A percentile compares a stretch with the other conserved stretches of the same genome.
Evolutionary conservation across 257 asterid genomes (phyloP).

Genomic region (Solanum paucissectum): DNA sequence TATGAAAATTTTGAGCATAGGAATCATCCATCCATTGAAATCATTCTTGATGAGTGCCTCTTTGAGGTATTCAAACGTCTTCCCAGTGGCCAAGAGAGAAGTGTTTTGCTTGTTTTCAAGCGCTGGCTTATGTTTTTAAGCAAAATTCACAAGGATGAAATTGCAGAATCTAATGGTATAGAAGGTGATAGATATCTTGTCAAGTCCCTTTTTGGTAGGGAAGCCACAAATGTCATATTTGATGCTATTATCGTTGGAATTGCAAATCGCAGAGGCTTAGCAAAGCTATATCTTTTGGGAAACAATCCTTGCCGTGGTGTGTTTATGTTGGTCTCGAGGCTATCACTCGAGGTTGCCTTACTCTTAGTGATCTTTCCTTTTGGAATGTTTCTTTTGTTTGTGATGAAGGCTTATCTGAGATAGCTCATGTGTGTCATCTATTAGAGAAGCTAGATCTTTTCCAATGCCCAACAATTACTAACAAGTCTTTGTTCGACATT

Average conservation of each 20-base stretch:
- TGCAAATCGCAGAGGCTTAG: constrained; percentile 63
- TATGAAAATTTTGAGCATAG: constrained; percentile 15
- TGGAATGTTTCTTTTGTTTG: constrained; percentile 56
- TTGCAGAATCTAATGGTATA: constrained; percentile 1
- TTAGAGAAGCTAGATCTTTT: constrained; percentile 79
- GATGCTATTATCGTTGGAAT: constrained; percentile 76
- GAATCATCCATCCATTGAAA: constrained; percentile 52
- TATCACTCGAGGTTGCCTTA: constrained; percentile 62
- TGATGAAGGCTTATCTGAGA: constrained; percentile 56
- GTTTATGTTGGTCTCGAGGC: constrained; percentile 66
- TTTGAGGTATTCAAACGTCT: constrained; percentile 77
- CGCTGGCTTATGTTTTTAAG: constrained; percentile 84
- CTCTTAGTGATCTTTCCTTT: constrained; percentile 53
- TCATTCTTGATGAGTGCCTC: constrained; percentile 88
- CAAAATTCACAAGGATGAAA: constrained; percentile 51
- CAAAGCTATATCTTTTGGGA: constrained; percentile 81
- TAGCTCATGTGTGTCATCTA: constrained; percentile 12
- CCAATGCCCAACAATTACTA: constrained; percentile 63
- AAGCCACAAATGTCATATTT: constrained; percentile 69
- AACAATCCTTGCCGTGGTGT: constrained; percentile 34
- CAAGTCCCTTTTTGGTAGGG: constrained; percentile 68
- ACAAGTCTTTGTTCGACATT: constrained; percentile 33
- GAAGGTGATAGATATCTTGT: constrained; percentile 27
- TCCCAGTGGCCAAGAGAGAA: constrained; percentile 52
- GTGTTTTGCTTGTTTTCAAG: constrained; percentile 59